phyloP scores from a whole-genome alignment of 768 basidiomycete genomes.

The Suillus spraguei region DNA sequence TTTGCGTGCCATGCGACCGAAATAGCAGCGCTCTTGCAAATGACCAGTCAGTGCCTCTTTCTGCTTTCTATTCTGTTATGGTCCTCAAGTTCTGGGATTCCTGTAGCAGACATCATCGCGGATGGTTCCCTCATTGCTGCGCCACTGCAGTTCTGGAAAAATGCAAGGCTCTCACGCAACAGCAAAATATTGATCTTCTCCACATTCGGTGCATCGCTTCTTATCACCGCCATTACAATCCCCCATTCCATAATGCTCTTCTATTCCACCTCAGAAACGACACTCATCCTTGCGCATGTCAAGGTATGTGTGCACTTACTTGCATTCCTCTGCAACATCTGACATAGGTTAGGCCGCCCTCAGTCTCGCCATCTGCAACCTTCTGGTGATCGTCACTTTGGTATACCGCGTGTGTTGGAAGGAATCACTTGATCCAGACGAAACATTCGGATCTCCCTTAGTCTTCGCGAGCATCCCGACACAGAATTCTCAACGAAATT shows the following conservation, averaged over 20 bases:
- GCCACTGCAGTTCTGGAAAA: constrained; percentile 3
- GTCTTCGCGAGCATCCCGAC: background rate
- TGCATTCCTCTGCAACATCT: background rate
- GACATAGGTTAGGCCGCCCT: constrained; percentile 4
- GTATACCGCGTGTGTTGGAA: background rate
- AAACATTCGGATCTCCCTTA: background rate
- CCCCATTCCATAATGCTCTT: constrained; percentile 4
- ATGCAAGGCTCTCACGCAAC: background rate
- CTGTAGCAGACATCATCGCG: constrained; percentile 6
- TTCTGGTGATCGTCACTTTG: constrained; percentile 6
- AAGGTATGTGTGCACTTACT: background rate
- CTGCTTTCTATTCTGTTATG: background rate
- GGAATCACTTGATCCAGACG: constrained; percentile 1
- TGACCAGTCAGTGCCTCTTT: constrained; percentile 2
- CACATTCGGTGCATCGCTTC: constrained; percentile 1
- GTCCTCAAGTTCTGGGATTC: background rate
- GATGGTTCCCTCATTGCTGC: background rate
- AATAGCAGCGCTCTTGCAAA: background rate
- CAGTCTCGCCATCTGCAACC: constrained; percentile 9
- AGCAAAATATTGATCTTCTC: constrained; percentile 3
- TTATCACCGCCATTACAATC: background rate
- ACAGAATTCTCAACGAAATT: background rate
- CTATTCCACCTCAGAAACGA: background rate
- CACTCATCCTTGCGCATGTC: constrained; percentile 1
- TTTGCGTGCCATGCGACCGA: background rate